A percentile compares a stretch with the other conserved stretches of the same genome.
Evolutionary conservation across 139 green algal species (phyloP).

Genomic region (Closterium sp.): DNA sequence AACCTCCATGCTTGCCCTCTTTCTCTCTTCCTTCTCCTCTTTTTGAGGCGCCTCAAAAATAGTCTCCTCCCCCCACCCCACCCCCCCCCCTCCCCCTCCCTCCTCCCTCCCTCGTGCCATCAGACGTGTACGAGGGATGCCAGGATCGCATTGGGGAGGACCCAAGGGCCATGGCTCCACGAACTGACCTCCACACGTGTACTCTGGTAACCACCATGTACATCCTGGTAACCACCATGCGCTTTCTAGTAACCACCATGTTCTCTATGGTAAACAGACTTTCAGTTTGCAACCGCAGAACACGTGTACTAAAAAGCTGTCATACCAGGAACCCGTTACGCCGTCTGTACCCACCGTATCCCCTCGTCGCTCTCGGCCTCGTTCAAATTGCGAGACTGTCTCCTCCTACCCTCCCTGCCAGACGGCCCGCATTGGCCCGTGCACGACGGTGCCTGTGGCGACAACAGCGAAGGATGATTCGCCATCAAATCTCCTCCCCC

Average conservation of each 20-base stretch:
- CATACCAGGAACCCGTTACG: no score
- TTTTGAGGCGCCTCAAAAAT: neutral
- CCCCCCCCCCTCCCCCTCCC: neutral
- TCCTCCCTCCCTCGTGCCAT: neutral
- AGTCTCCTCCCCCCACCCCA: no score
- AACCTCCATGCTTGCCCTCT: no score
- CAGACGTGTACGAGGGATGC: neutral
- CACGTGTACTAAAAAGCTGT: no score
- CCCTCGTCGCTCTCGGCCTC: no score
- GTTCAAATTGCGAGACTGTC: neutral
- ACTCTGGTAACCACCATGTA: neutral
- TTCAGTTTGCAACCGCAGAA: no score
- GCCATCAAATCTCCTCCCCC: no score
- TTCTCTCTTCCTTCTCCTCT: no score
- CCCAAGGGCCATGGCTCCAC: neutral
- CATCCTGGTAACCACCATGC: neutral
- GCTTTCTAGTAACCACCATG: neutral
- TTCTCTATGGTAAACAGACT: neutral
- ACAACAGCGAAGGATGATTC: neutral
- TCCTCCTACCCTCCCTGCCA: neutral
- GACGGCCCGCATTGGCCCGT: neutral
- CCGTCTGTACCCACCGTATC: no score
- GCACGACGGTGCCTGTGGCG: neutral
- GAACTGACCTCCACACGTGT: neutral
- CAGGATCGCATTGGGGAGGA: neutral